A percentile compares a stretch with the other conserved stretches of the same genome.
Evolutionary conservation across 2,329 filamentous ascomycete genomes (phyloP).

Genomic region (Didymella segeticola): DNA sequence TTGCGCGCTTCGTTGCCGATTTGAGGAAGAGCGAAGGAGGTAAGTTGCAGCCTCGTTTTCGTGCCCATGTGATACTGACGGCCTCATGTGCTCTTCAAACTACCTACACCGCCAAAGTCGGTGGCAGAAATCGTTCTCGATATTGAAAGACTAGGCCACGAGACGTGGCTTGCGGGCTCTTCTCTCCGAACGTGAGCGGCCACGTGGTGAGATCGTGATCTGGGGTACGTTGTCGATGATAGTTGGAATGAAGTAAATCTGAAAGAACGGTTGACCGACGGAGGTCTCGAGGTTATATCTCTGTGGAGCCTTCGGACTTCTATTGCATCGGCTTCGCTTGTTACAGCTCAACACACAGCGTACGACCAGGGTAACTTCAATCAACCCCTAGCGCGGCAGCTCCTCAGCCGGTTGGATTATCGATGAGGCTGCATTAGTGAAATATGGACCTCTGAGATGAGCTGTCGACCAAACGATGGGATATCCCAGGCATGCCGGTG

Average conservation of each 20-base stretch:
- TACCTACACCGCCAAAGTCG: background rate
- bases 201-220: background rate
- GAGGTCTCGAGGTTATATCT: slow-evolving; percentile 5
- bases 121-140: background rate
- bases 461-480: slow-evolving; percentile 1
- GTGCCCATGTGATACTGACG: slow-evolving; percentile 6
- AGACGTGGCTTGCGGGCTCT: background rate
- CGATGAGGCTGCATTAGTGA: background rate
- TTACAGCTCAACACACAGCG: background rate
- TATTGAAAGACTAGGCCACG: background rate
- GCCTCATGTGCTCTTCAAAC: slow-evolving; percentile 3
- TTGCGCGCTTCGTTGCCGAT: background rate
- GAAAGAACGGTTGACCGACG: background rate
- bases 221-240: background rate
- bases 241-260: background rate
- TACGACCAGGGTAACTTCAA: background rate
- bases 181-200: background rate
- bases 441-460: slow-evolving; percentile 4
- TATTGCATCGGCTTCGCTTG: slow-evolving; percentile 7
- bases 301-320: slow-evolving; percentile 3
- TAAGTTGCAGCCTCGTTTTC: slow-evolving; percentile 12
- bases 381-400: slow-evolving; percentile 4
- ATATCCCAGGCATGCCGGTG: background rate
- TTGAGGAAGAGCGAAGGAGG: background rate
- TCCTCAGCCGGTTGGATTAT: background rate